Percentiles rank a stretch among this genome's conserved stretches.
Conservation (phyloP, 129 eudicot species). For the Flaveria bidentis region DNA sequence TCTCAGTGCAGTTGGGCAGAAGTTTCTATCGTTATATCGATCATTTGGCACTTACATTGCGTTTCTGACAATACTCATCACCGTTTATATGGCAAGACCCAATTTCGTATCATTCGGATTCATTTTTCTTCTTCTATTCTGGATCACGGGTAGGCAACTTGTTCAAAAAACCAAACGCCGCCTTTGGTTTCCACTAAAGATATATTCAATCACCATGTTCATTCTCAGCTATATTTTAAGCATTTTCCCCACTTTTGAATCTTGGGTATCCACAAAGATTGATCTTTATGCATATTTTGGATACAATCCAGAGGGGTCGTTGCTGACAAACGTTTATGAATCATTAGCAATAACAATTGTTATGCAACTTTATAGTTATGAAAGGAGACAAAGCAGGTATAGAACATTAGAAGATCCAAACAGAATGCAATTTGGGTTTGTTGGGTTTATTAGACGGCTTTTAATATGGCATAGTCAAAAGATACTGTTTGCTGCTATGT, state of each 20-base stretch:
- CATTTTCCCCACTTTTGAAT: constrained; percentile 38
- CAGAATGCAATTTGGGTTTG: constrained; percentile 22
- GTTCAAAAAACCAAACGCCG: constrained; percentile 54
- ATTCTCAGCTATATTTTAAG: constrained; percentile 42
- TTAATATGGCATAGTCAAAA: constrained; percentile 59
- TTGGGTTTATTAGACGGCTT: constrained; percentile 43
- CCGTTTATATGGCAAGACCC: constrained; percentile 45
- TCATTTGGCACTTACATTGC: constrained; percentile 59
- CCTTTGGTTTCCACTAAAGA: constrained; percentile 52
- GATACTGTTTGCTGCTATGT: constrained; percentile 45
- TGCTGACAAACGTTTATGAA: constrained; percentile 44
- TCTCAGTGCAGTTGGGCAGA: constrained; percentile 47
- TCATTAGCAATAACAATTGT: constrained; percentile 48
- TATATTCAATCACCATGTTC: constrained; percentile 43
- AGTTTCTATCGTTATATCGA: constrained; percentile 49
- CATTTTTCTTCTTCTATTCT: constrained; percentile 50
- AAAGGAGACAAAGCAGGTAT: constrained; percentile 49
- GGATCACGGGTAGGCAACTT: constrained; percentile 60
- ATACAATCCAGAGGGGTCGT: constrained; percentile 44
- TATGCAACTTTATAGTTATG: constrained; percentile 52
- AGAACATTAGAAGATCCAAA: constrained; percentile 27
- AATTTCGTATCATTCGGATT: constrained; percentile 54
- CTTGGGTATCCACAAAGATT: constrained; percentile 39
- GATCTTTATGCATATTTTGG: constrained; percentile 48
- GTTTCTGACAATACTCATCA: constrained; percentile 43